Conservation (phyloP, 1,284 basidiomycete genomes). For the Pterula multifida region DNA sequence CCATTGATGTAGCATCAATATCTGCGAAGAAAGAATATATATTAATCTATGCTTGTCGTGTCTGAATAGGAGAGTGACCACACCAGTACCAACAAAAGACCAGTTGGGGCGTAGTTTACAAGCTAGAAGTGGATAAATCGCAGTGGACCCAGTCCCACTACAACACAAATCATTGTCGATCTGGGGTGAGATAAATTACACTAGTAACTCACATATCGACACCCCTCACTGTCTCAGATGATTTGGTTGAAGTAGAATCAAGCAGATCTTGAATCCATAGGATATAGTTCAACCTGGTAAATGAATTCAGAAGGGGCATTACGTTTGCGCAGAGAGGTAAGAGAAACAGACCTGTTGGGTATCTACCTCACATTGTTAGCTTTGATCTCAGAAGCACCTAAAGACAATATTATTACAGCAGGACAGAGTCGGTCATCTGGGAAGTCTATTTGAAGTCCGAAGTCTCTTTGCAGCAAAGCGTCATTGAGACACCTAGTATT, state of each 20-base stretch:
- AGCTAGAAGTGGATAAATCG: constrained; percentile 79
- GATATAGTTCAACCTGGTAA: constrained; percentile 64
- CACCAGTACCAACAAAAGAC: constrained; percentile 65
- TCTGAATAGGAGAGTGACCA: constrained; percentile 11
- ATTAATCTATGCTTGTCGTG: no score
- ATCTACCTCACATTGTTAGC: constrained; percentile 25
- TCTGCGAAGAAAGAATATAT: constrained; percentile 31
- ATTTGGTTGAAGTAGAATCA: constrained; percentile 10
- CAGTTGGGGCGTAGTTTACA: constrained; percentile 45
- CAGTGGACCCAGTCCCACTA: constrained; percentile 86
- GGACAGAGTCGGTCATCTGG: constrained; percentile 74
- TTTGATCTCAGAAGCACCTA: not conserved
- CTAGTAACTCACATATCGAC: constrained; percentile 38
- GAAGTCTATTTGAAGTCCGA: constrained; percentile 47
- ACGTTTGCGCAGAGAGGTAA: not conserved
- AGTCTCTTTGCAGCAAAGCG: constrained; percentile 68
- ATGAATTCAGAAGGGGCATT: not conserved
- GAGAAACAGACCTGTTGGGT: constrained; percentile 44
- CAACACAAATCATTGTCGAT: constrained; percentile 3
- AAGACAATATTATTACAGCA: constrained; percentile 39
- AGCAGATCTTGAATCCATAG: constrained; percentile 46
- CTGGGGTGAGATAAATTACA: not conserved
- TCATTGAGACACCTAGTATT: constrained; percentile 55
- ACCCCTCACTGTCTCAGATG: constrained; percentile 20
- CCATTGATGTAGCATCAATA: constrained; percentile 49